phyloP scores from a whole-genome alignment of 108 stramenopile genomes.

The Chaetoceros tenuissimus region DNA sequence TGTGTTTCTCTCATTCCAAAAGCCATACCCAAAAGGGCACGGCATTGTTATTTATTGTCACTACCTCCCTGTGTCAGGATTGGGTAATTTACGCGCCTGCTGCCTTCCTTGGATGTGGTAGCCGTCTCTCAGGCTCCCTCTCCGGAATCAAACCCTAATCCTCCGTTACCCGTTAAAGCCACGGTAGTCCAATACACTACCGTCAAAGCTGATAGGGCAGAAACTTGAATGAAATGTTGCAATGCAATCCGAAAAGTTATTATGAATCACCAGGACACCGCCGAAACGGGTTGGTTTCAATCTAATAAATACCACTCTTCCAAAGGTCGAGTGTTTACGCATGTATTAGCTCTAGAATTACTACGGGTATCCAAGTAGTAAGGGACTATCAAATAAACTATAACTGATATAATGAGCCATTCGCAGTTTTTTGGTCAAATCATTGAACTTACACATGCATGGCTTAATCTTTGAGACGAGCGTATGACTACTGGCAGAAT shows the following conservation, averaged over 20 bases:
- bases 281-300: slow-evolving; percentile 89
- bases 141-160: slow-evolving; percentile 97
- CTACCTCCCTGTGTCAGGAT: slow-evolving; percentile 96
- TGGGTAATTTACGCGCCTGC: slow-evolving; percentile 98
- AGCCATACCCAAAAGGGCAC: slow-evolving; percentile 89
- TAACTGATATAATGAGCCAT: slow-evolving; percentile 99
- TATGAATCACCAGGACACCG: slow-evolving; percentile 91
- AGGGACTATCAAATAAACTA: slow-evolving; percentile 98
- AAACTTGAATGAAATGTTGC: slow-evolving; percentile 88
- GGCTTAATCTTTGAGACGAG: slow-evolving; percentile 99
- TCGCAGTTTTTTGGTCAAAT: slow-evolving; percentile 86
- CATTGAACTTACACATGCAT: slow-evolving; percentile 99
- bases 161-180: slow-evolving; percentile 94
- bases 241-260: slow-evolving; percentile 90
- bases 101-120: slow-evolving; percentile 97
- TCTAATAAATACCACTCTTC: slow-evolving; percentile 94
- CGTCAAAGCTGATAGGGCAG: slow-evolving; percentile 98
- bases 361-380: slow-evolving; percentile 98
- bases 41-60: slow-evolving; percentile 96
- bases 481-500: slow-evolving; percentile 99
- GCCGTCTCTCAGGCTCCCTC: slow-evolving; percentile 98
- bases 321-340: slow-evolving; percentile 85
- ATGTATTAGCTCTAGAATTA: slow-evolving; percentile 98
- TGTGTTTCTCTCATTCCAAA: slow-evolving; percentile 96
- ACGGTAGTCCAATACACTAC: slow-evolving; percentile 96